Evolutionary conservation across 2,329 filamentous ascomycete species (phyloP), one percentile per base, ranked within the genome.

Genomic region (Alternaria rosae): DNA sequence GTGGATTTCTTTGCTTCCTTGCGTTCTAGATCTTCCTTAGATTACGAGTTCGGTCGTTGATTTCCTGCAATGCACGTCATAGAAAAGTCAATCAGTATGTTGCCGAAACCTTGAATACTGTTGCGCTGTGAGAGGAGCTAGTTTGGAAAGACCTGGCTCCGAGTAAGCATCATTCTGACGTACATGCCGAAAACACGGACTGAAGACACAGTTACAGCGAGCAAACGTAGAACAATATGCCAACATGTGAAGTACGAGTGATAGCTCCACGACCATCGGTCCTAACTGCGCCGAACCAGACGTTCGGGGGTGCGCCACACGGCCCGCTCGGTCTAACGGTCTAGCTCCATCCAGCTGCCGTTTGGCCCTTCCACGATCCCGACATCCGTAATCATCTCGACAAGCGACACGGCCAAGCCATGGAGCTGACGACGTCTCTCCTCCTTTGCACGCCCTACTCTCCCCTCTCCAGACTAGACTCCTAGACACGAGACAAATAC

Each of bases 371-470:
- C 42, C 25, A 43, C 54, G 54, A 44, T 48, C 57, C 53, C 35
- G 58, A 55, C 52, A 51, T 54, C 54, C 45, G 52, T 41, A 51
- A 30, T 58, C 61, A 59, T 51, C 56, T 48, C 21, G 54, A 48
- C 60, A 51, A 62, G 45, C 38, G 32, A 47, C 43, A 32, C 21
- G 42, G 57, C 59, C 59, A 65, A 62, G 59, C 51, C 54, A 54
- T 61, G 47, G 35, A 53, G 55, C 42, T 50, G 59, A 61, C 61
- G 55, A 62, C 59, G 62, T 53, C 21, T 48, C 57, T 60, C 47
- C 48, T 42, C 28, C 41, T 59, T 59, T 55, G 48, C 42, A 35
- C 20, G 21, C 12, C 26, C 20, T 43, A 5, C 10, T 5, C 21
- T 28, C 41, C 17, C 41, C 20, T 25, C 48, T 54, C 21, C 48